Conservation (phyloP, 2,329 filamentous ascomycete species). For the Hymenoscyphus repandus region DNA sequence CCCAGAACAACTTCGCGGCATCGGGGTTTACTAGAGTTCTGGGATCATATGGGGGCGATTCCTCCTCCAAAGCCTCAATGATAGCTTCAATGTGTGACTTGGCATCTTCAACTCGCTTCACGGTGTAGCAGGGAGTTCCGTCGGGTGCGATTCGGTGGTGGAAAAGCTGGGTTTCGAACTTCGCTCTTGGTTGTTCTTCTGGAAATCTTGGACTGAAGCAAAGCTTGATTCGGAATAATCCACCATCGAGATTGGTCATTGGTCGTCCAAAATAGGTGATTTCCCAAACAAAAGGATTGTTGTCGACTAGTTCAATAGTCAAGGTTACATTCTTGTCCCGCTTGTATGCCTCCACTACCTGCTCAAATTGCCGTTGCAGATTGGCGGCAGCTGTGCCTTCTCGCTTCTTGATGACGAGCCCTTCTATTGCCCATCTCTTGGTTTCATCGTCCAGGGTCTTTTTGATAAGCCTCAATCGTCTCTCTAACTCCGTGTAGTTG, state of each 20-base stretch:
- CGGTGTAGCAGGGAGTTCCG: constrained; percentile 79
- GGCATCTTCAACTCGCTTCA: constrained; percentile 67
- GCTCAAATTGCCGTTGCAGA: constrained; percentile 77
- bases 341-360: constrained; percentile 72
- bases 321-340: constrained; percentile 63
- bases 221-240: constrained; percentile 77
- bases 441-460: constrained; percentile 67
- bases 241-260: constrained; percentile 90
- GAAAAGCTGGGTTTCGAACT: constrained; percentile 75
- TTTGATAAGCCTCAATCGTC: constrained; percentile 64
- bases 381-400: constrained; percentile 76
- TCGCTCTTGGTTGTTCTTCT: constrained; percentile 78
- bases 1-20: constrained; percentile 84
- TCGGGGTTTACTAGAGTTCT: constrained; percentile 82
- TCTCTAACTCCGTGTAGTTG: constrained; percentile 69
- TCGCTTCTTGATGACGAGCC: constrained; percentile 54
- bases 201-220: constrained; percentile 81
- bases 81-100: constrained; percentile 80
- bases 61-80: constrained; percentile 78
- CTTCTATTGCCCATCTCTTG: constrained; percentile 64
- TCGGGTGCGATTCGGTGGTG: constrained; percentile 80
- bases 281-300: constrained; percentile 85
- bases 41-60: constrained; percentile 83
- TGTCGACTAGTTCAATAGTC: constrained; percentile 69
- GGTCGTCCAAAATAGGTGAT: constrained; percentile 86